A percentile compares a stretch with the other conserved stretches of the same genome.
Conservation (phyloP, 352 stramenopile genomes). For the Phytophthora sp. region DNA sequence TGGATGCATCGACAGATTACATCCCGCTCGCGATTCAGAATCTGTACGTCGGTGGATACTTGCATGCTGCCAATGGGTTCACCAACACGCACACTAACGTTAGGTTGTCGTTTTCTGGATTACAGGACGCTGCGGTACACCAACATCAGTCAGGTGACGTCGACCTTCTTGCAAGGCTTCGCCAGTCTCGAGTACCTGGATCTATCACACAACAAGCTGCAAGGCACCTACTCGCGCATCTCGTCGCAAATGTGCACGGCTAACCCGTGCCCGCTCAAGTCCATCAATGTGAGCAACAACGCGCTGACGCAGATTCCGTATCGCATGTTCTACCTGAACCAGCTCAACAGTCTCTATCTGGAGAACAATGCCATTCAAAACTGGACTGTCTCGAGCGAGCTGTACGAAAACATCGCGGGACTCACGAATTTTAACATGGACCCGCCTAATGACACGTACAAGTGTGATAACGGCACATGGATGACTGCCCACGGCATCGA, state of each 20-base stretch:
- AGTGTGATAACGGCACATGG: constrained; percentile 48
- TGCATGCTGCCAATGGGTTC: too few relatives aligned
- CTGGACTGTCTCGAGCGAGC: constrained; percentile 46
- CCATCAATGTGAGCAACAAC: constrained; percentile 57
- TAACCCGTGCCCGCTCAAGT: constrained; percentile 52
- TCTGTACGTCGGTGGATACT: constrained; percentile 46
- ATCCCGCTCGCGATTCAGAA: constrained; percentile 50
- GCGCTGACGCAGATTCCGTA: constrained; percentile 45
- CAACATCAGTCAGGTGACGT: constrained; percentile 49
- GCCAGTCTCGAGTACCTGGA: constrained; percentile 53
- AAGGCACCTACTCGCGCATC: constrained; percentile 51
- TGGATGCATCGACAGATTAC: constrained; percentile 44
- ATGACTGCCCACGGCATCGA: constrained; percentile 37
- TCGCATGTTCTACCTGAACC: constrained; percentile 51
- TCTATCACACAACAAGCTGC: constrained; percentile 54
- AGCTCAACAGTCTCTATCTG: constrained; percentile 53
- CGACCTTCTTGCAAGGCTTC: constrained; percentile 49
- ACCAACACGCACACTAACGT: too few relatives aligned
- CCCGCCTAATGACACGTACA: constrained; percentile 29
- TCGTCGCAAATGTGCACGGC: constrained; percentile 54
- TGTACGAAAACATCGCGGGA: constrained; percentile 43
- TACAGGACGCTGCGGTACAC: constrained; percentile 43
- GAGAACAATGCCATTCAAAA: constrained; percentile 52
- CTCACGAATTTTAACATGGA: constrained; percentile 59
- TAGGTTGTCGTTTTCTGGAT: neutral